phyloP scores from a whole-genome alignment of 306 rosid genomes.

The Albizia julibrissin region DNA sequence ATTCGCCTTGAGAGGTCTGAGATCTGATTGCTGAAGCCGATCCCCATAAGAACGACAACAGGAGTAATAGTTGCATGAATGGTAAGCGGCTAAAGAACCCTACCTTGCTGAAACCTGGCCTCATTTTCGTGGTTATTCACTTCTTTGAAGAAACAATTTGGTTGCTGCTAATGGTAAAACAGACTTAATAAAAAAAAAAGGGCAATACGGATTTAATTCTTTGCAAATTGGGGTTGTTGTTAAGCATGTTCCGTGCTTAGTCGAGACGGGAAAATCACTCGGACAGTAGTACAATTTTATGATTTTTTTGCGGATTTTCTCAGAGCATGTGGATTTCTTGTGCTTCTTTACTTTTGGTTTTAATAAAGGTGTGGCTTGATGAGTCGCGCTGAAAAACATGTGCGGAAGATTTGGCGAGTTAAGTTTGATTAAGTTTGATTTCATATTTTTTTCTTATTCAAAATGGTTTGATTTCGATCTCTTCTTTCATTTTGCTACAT shows the following conservation, averaged over 20 bases:
- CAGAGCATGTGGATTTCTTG: conserved; percentile 1
- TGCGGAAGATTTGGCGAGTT: neutral
- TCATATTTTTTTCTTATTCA: neutral
- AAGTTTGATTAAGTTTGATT: neutral
- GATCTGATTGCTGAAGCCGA: conserved; percentile 45
- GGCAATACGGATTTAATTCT: neutral
- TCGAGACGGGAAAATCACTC: neutral
- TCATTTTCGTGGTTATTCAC: neutral
- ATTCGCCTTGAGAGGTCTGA: conserved; percentile 30
- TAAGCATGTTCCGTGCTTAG: conserved; percentile 15
- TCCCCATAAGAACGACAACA: neutral
- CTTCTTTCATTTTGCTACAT: neutral
- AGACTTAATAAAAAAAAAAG: neutral
- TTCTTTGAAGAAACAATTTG: neutral
- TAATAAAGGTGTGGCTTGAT: neutral
- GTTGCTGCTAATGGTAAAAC: neutral
- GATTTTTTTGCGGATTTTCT: neutral
- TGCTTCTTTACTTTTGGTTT: neutral
- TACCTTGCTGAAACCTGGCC: neutral
- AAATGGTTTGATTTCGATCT: neutral
- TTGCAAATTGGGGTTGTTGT: conserved; percentile 1
- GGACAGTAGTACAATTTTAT: too few species aligned
- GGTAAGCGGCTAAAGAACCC: neutral
- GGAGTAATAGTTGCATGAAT: neutral
- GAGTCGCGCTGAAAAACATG: neutral